Evolutionary conservation across 495 filamentous ascomycete species (phyloP).

Genomic region (Penicillium paxilli): DNA sequence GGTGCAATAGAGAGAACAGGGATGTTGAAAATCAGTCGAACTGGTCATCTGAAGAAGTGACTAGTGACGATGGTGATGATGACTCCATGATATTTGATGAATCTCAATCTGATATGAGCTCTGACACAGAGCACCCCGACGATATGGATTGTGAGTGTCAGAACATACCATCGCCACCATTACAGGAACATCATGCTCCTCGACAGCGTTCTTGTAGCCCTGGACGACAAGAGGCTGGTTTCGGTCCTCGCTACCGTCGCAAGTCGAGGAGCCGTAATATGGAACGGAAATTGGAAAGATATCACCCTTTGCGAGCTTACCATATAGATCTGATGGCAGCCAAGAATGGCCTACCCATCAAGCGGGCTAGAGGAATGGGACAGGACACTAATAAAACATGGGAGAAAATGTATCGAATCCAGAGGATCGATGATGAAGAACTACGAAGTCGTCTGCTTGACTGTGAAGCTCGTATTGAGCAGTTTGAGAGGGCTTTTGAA

Average conservation of each 20-base stretch:
- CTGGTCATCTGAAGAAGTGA: slow-evolving; percentile 7
- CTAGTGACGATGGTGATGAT: slow-evolving; percentile 8
- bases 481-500: slow-evolving; percentile 24
- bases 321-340: slow-evolving; percentile 2
- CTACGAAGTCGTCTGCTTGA: slow-evolving; percentile 32
- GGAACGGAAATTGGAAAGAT: slow-evolving; percentile 5
- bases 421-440: slow-evolving; percentile 26
- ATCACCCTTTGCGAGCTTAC: neutral
- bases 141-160: slow-evolving; percentile 5
- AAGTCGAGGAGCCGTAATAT: slow-evolving; percentile 9
- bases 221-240: neutral
- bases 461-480: slow-evolving; percentile 30
- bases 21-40: neutral
- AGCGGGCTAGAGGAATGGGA: slow-evolving; percentile 1
- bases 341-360: slow-evolving; percentile 3
- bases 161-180: neutral
- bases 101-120: slow-evolving; percentile 9
- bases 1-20: neutral
- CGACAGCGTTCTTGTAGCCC: slow-evolving; percentile 12
- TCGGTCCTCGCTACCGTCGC: slow-evolving; percentile 5
- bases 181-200: neutral
- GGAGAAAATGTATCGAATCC: slow-evolving; percentile 16
- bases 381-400: slow-evolving; percentile 6
- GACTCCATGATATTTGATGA: slow-evolving; percentile 12
- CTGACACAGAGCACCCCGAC: slow-evolving; percentile 9